Percentiles rank a stretch among this genome's conserved stretches.
phyloP scores from a whole-genome alignment of 306 rosid genomes.

The Argentina anserina region DNA sequence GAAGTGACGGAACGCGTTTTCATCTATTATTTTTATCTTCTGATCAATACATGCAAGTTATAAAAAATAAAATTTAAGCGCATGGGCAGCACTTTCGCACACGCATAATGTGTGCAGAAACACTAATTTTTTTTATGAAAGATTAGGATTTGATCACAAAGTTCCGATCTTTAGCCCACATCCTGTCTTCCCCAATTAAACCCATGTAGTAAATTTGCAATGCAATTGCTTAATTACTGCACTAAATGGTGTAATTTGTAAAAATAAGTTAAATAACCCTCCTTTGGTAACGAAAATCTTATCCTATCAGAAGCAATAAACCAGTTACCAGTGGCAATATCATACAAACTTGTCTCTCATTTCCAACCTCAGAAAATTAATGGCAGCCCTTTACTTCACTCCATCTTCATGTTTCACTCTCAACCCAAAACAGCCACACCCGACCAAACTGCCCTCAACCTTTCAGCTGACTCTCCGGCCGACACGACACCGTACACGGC shows the following conservation, averaged over 20 bases:
- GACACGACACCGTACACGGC: slow-evolving; percentile 20
- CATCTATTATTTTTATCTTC: too few species aligned
- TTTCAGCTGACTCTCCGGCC: slow-evolving; percentile 33
- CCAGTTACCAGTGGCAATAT: slow-evolving; percentile 15
- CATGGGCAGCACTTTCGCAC: too few species aligned
- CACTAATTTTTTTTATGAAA: too few species aligned
- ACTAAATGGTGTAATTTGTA: neutral
- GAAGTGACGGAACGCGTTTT: too few species aligned
- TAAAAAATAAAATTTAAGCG: too few species aligned
- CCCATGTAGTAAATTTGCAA: neutral
- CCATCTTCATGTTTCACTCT: slow-evolving; percentile 37
- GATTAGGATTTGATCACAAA: neutral
- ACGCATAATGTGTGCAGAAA: too few species aligned
- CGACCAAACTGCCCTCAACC: slow-evolving; percentile 28
- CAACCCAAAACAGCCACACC: slow-evolving; percentile 30
- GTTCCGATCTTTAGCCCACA: neutral
- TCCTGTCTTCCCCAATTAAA: neutral
- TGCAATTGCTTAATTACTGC: neutral
- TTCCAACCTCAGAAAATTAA: slow-evolving; percentile 20
- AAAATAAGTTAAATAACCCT: too few species aligned
- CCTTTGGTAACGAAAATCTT: slow-evolving; percentile 35
- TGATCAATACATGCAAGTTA: too few species aligned
- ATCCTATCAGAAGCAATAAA: slow-evolving; percentile 34
- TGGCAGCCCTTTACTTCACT: slow-evolving; percentile 63
- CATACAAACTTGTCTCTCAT: slow-evolving; percentile 11